These are phyloP conservation scores for Gastrolobium bilobum DNA, from an alignment of 306 rosid species.

Conservation along the genomic window DNA sequence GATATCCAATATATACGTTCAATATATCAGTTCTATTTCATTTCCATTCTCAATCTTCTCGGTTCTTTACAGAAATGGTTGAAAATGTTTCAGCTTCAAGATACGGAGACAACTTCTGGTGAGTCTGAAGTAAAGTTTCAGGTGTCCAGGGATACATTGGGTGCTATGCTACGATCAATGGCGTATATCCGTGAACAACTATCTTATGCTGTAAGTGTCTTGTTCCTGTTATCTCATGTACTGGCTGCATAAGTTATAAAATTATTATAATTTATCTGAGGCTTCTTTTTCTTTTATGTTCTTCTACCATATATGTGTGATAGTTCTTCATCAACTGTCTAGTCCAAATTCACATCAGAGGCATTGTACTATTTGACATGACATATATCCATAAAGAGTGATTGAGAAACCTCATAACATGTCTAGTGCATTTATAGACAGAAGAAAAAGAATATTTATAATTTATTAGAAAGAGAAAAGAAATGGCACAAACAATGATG, in stretches of 20 bases:
- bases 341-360: background rate
- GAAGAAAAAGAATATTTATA: background rate
- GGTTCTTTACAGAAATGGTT: background rate
- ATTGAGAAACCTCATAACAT: background rate
- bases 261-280: conserved; percentile 16
- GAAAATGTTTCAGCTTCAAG: conserved; percentile 82
- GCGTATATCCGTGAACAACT: conserved; percentile 98
- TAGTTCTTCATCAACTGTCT: background rate
- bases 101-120: conserved; percentile 86
- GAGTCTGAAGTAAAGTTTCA: conserved; percentile 98
- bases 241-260: conserved; percentile 2
- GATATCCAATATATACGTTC: no score
- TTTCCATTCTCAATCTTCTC: no score
- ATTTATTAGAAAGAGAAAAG: conserved; percentile 11
- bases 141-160: conserved; percentile 94
- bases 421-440: background rate
- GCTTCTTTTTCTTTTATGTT: background rate
- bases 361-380: background rate
- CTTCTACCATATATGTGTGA: background rate
- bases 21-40: no score
- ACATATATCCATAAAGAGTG: conserved; percentile 3
- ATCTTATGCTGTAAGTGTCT: conserved; percentile 76
- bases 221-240: conserved; percentile 35
- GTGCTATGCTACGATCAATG: conserved; percentile 98
- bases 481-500: background rate